These are phyloP conservation scores for Cutaneotrichosporon sp. DNA, from an alignment of 1,284 basidiomycete species.

Conservation along the genomic window DNA sequence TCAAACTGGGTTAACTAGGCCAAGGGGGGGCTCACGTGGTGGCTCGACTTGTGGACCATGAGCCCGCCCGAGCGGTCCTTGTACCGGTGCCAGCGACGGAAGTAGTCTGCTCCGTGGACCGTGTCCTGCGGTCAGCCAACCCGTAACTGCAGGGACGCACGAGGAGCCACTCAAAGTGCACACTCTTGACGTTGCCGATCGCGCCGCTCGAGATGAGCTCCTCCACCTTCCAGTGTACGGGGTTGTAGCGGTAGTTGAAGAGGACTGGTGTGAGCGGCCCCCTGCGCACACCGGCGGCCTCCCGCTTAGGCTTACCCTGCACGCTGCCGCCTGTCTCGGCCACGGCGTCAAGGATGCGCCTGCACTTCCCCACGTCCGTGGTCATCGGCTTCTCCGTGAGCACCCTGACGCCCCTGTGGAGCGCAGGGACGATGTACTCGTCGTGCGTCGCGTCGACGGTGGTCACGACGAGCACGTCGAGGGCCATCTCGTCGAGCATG, in stretches of 20 bases:
- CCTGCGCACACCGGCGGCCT: too few species aligned
- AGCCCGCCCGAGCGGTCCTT: constrained; percentile 60
- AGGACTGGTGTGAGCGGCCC: constrained; percentile 28
- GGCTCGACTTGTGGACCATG: constrained; percentile 62
- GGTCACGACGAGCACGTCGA: constrained; percentile 60
- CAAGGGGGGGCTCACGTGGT: constrained; percentile 50
- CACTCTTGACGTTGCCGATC: constrained; percentile 60
- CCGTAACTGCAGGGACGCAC: constrained; percentile 32
- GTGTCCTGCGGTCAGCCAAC: constrained; percentile 35
- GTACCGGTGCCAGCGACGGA: constrained; percentile 61
- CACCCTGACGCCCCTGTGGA: constrained; percentile 51
- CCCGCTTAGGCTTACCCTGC: constrained; percentile 35
- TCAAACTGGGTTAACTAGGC: constrained; percentile 35
- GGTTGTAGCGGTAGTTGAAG: constrained; percentile 59
- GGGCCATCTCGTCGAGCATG: constrained; percentile 59
- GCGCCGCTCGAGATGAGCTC: constrained; percentile 58
- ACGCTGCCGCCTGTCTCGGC: constrained; percentile 53
- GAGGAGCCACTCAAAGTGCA: constrained; percentile 63
- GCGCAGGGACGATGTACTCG: constrained; percentile 56
- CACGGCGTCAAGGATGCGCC: constrained; percentile 58
- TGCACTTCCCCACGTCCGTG: constrained; percentile 59
- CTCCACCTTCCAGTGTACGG: constrained; percentile 61
- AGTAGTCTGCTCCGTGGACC: constrained; percentile 63
- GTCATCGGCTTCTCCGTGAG: constrained; percentile 64
- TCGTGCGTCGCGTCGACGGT: constrained; percentile 61